Evolutionary conservation across 192 early-diverging fungal species (phyloP), one percentile per base, ranked within the genome.

Genomic region (Rhizophagus clarus): DNA sequence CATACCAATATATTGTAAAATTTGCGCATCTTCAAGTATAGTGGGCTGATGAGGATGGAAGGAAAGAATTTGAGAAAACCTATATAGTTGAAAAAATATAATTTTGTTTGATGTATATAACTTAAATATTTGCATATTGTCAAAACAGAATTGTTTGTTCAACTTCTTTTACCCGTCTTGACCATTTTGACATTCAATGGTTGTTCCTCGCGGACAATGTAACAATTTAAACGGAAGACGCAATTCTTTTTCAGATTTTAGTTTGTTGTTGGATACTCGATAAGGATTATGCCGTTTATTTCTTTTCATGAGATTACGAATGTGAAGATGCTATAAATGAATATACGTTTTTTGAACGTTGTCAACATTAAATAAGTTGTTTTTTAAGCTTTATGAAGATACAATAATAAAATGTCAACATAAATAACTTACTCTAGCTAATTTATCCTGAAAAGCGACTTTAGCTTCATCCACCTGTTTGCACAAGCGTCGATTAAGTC

Each of bases 21-120:
- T 68, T 1, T 68, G n/a, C 10, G 26, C 22, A 51, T 78, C 76
- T 31, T 78, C 31, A 34, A 78, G 14, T 47, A 78, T 64, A 12
- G 24, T 66, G 22, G 76, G 76, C 32, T 68, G 28, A 68, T 78
- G 40, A 29, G 76, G 76, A 64, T 47, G 49, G 24, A 78, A 78
- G 20, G 76, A 61, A 51, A 74, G 47, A 56, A 74, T 60, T 61
- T 61, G 20, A 75, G 60, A 32, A 68, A 60, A 28, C 24, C 42
- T 37, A 49, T 45, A 31, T 32, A n/a, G 31, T 40, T 40, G 7
- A 70, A n/a, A n/a, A 37, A 1, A 34, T 28, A 9, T 14, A 17
- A 77, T 66, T 32, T 31, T 3, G 26, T 20, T 37, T 29, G 49
- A 51, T 40, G 20, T 22, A 45, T 37, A 22, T 37, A 40, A 61